Evolutionary conservation across 2,329 filamentous ascomycete species (phyloP), one percentile per base, ranked within the genome.

Genomic region (Helicocarpus griseus): DNA sequence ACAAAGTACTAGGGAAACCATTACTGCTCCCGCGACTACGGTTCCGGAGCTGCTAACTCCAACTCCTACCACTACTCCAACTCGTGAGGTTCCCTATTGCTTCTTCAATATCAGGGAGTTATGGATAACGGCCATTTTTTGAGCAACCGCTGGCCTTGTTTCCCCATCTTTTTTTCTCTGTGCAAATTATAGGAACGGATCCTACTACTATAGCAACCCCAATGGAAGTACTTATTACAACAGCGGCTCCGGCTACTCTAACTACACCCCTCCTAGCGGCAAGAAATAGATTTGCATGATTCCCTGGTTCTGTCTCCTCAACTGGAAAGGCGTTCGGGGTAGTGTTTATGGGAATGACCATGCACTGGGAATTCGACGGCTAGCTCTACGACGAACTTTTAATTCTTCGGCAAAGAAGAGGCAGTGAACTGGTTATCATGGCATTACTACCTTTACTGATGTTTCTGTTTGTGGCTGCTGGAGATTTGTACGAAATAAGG

Each of bases 151-250:
- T 33, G 19, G 6, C 31, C 33, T 24, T 39, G 17, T 36, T 33
- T 4, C 19, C n/a, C 19, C n/a, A n/a, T n/a, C n/a, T 14, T n/a
- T 6, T 21, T 13, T 9, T 7, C 26, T 33, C 24, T 6, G 44
- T 28, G 29, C 21, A 3, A n/a, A 39, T 19, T 36, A 33, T 22
- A 79, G 77, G 21, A 62, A 86, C 58, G 82, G 83, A 35, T 85
- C 81, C 1, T 87, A 87, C 74, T 86, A 87, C 71, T 87, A 87
- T 69, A 79, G 77, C 63, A 87, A 87, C 69, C 69, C 81, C 43
- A 77, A 85, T 56, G 81, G 82, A 13, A 85, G 79, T 61, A 83
- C 79, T 36, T 87, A 87, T 70, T 70, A 86, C 74, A 84, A 85
- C 67, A 66, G 74, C 57, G 81, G 82, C 41, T 63, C 64, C 9